A percentile compares a stretch with the other conserved stretches of the same genome.
phyloP scores from a whole-genome alignment of 2,329 filamentous ascomycete species.

The Colletotrichum incanum region DNA sequence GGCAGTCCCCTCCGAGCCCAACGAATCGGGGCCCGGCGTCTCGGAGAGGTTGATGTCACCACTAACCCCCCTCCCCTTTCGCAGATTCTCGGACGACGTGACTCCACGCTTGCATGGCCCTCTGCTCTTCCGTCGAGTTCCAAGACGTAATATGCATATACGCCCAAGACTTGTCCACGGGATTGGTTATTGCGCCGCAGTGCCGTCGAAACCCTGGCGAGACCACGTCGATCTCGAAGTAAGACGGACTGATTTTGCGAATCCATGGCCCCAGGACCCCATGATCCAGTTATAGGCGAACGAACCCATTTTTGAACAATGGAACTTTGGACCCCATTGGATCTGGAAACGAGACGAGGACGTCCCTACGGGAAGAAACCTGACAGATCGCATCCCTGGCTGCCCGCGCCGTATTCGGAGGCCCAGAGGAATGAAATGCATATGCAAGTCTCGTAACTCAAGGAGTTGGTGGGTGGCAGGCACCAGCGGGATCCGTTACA shows the following conservation, averaged over 20 bases:
- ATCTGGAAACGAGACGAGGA: background rate
- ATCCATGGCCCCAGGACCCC: background rate
- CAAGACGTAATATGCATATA: background rate
- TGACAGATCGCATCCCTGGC: too few relatives aligned
- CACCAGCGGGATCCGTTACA: background rate
- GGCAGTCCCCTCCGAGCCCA: conserved; percentile 1
- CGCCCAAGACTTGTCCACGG: background rate
- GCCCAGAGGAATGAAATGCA: background rate
- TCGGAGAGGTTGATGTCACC: conserved; percentile 1
- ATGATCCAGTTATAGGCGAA: background rate
- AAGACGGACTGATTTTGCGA: background rate
- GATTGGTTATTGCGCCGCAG: background rate
- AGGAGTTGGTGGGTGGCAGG: background rate
- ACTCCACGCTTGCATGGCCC: background rate
- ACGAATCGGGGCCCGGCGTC: background rate
- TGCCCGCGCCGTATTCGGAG: background rate
- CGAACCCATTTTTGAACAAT: too few relatives aligned
- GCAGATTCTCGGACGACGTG: background rate
- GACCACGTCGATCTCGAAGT: background rate
- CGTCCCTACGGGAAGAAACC: background rate
- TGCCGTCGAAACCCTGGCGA: background rate
- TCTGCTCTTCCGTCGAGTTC: background rate
- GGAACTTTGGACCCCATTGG: background rate
- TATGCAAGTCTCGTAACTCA: conserved; percentile 14
- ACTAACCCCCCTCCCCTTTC: background rate